Evolutionary conservation across 768 basidiomycete species (phyloP).

Genomic region (Ramaria sp.): DNA sequence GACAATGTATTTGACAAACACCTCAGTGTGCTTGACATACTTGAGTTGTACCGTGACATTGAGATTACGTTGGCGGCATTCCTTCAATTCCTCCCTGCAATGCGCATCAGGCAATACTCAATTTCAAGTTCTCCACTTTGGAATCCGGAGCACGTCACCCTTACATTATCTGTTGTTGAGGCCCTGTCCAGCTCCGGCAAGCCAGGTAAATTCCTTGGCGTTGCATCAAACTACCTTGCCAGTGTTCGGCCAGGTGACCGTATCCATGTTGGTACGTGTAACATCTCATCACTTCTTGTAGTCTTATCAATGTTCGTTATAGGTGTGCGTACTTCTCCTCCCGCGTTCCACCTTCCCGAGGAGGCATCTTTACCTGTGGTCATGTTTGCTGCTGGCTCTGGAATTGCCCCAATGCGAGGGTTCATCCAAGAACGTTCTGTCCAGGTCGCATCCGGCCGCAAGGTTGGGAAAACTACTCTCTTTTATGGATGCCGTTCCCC

Average conservation of each 20-base stretch:
- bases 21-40: conserved; percentile 31
- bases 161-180: conserved; percentile 35
- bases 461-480: conserved; percentile 29
- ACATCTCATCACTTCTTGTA: neutral
- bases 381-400: conserved; percentile 37
- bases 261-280: conserved; percentile 25
- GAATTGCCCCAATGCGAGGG: conserved; percentile 39
- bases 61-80: conserved; percentile 27
- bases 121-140: conserved; percentile 40
- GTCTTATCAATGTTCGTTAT: neutral
- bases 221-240: conserved; percentile 37
- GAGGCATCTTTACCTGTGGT: conserved; percentile 31
- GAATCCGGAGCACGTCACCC: conserved; percentile 30
- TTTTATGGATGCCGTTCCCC: conserved; percentile 40
- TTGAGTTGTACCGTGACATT: conserved; percentile 29
- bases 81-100: conserved; percentile 33
- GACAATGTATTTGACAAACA: conserved; percentile 25
- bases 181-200: conserved; percentile 26
- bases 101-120: conserved; percentile 41
- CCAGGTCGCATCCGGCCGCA: conserved; percentile 32
- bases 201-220: conserved; percentile 30
- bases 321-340: conserved; percentile 27
- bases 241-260: conserved; percentile 28
- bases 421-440: conserved; percentile 41
- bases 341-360: conserved; percentile 33